Evolutionary conservation across 225 moss, liverwort and hornwort genomes (phyloP).

Genomic region (Marchantia paleacea): DNA sequence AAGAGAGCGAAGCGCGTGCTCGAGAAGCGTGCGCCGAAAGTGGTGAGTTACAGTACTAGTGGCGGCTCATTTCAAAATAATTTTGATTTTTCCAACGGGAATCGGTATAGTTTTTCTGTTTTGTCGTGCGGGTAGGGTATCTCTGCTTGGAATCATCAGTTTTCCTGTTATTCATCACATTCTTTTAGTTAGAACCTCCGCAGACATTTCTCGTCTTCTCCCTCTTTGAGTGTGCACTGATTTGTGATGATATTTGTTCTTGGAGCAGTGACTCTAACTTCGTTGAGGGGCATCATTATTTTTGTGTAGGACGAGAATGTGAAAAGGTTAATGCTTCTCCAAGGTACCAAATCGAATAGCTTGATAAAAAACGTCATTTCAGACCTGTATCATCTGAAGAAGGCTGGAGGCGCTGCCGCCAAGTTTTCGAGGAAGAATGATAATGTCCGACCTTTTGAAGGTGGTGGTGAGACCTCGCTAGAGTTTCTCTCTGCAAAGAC

Average conservation of each 20-base stretch:
- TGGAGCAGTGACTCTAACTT: no score
- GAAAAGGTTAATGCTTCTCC: constrained; percentile 81
- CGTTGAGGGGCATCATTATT: no score
- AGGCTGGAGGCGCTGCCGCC: constrained; percentile 67
- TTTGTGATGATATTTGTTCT: no score
- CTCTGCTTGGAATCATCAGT: no score
- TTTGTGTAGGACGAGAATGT: constrained; percentile 55
- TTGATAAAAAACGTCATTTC: constrained; percentile 59
- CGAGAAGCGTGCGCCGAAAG: constrained; percentile 90
- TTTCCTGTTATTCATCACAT: no score
- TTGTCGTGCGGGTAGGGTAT: not conserved
- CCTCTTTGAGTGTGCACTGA: not conserved
- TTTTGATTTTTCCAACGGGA: no score
- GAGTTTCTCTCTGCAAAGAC: constrained; percentile 94
- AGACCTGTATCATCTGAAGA: constrained; percentile 78
- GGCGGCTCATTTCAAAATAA: not conserved
- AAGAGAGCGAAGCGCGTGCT: constrained; percentile 72
- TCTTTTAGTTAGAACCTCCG: no score
- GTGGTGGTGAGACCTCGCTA: constrained; percentile 81
- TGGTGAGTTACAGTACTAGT: constrained; percentile 19
- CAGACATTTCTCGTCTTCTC: not conserved
- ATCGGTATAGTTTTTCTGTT: no score
- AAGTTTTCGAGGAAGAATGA: constrained; percentile 92
- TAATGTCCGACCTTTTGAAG: constrained; percentile 87
- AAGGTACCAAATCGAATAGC: constrained; percentile 72